These are phyloP conservation scores for Apiotrichum akiyoshidainum DNA, from an alignment of 1,284 basidiomycete species.

Conservation along the genomic window DNA sequence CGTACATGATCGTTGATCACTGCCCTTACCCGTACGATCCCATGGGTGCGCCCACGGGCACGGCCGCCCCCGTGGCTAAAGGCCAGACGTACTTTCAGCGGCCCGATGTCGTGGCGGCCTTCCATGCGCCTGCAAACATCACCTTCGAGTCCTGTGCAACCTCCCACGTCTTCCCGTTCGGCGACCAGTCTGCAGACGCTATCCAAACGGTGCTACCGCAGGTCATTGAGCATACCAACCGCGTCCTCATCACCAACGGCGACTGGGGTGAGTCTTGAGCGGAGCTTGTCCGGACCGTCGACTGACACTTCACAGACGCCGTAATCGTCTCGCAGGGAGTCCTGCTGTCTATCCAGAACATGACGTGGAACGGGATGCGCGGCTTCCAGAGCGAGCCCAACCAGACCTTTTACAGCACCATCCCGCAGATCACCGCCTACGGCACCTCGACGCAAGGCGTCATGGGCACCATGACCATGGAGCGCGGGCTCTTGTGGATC, in stretches of 20 bases:
- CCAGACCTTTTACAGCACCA: not conserved
- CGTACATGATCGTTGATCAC: constrained; percentile 60
- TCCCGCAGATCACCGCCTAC: too few species aligned
- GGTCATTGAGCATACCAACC: constrained; percentile 61
- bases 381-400: constrained; percentile 21
- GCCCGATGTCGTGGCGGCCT: constrained; percentile 65
- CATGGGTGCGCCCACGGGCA: constrained; percentile 67
- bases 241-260: constrained; percentile 30
- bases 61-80: constrained; percentile 7
- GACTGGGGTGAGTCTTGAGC: not conserved
- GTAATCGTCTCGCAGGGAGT: constrained; percentile 33
- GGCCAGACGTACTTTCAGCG: constrained; percentile 62
- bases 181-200: constrained; percentile 62
- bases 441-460: constrained; percentile 5
- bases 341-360: constrained; percentile 34
- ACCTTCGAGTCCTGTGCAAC: constrained; percentile 62
- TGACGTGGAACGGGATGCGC: constrained; percentile 34
- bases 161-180: constrained; percentile 59
- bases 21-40: constrained; percentile 68
- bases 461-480: constrained; percentile 21
- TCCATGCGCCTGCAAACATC: constrained; percentile 63
- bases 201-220: constrained; percentile 25
- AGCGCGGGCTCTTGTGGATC: constrained; percentile 23
- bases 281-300: not conserved
- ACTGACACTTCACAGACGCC: constrained; percentile 22